Conservation (phyloP, 306 rosid genomes). For the Inga leiocalycina region DNA sequence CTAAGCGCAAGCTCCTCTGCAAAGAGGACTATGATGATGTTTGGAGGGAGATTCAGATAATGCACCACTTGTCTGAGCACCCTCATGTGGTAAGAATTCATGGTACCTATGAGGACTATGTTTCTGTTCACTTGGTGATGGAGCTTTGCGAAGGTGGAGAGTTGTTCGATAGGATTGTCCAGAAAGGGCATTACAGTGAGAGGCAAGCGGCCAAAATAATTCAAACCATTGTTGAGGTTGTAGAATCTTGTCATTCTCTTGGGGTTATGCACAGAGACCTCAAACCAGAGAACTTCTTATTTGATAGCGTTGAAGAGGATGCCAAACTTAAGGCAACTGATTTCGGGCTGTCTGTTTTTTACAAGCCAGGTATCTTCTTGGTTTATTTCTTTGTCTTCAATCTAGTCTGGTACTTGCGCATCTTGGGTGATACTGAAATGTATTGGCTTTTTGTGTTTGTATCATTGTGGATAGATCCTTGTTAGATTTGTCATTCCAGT, state of each 20-base stretch:
- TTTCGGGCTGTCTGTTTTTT: constrained; percentile 57
- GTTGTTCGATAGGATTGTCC: constrained; percentile 54
- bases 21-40: constrained; percentile 60
- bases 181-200: constrained; percentile 59
- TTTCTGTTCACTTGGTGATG: constrained; percentile 55
- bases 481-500: background rate
- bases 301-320: constrained; percentile 54
- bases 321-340: constrained; percentile 59
- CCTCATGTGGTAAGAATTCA: constrained; percentile 53
- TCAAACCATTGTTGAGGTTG: constrained; percentile 55
- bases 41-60: constrained; percentile 67
- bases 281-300: constrained; percentile 62
- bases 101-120: constrained; percentile 50
- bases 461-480: background rate
- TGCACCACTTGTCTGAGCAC: constrained; percentile 60
- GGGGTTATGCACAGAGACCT: constrained; percentile 65
- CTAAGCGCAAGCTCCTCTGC: constrained; percentile 47
- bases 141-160: constrained; percentile 65
- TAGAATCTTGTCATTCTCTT: constrained; percentile 58
- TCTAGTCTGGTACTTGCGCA: constrained; percentile 3
- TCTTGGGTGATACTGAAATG: constrained; percentile 11
- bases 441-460: background rate
- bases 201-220: constrained; percentile 52
- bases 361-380: constrained; percentile 50
- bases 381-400: background rate